Base-by-base conservation (phyloP, 148 eudicot species). In the Rhododendron kiyosumense region DNA sequence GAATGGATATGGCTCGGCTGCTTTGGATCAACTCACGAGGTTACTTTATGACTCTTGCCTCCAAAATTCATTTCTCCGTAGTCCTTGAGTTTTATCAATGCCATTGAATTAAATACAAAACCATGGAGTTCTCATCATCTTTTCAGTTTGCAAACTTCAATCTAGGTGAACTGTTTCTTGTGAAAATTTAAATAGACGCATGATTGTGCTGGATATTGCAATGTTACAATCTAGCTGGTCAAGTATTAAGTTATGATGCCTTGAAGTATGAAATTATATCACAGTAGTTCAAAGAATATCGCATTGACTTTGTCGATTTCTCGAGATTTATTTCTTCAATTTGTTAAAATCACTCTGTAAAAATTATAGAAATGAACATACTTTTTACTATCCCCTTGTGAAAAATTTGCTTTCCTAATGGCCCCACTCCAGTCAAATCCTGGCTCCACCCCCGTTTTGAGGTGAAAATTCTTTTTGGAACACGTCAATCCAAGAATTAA, bases 1-100 rank as follows among this genome's bases (percentile, higher is more conserved):
- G 99, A 92, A 86, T 89, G 99, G 99, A 84, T 96, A 96, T 92
- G 99, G 99, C 54, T 93, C 99, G 22, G 89, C 89, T 83, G 99
- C 99, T 20, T 93, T 96, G 63, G 94, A 95, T 87, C 93, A 90
- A 48, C 88, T 95, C 87, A 78, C 93, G 80, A 95, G 98, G 99
- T 94, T 12, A 81, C 15, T 32, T 22, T 61, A 61, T 61, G 22
- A 77, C 14, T 77, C 12, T 77, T 77, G 51, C 80, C 51, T 77
- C 28, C 1, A 38, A 24, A 76, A 38, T 76, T 76, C 28, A 41
- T 43, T 76, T 77, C 14, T 0, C 48, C 80, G 43, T 43, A 43
- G 30, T 20, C 51, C 12, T 20, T 77, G 79, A 75, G n/a, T 34
- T 36, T 11, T 75, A 74, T 36, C 46, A 75, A 36, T 36, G 43